Percentiles rank a stretch among this genome's conserved stretches.
Evolutionary conservation across 2,329 filamentous ascomycete species (phyloP).

Genomic region (Colletotrichum paranaense): DNA sequence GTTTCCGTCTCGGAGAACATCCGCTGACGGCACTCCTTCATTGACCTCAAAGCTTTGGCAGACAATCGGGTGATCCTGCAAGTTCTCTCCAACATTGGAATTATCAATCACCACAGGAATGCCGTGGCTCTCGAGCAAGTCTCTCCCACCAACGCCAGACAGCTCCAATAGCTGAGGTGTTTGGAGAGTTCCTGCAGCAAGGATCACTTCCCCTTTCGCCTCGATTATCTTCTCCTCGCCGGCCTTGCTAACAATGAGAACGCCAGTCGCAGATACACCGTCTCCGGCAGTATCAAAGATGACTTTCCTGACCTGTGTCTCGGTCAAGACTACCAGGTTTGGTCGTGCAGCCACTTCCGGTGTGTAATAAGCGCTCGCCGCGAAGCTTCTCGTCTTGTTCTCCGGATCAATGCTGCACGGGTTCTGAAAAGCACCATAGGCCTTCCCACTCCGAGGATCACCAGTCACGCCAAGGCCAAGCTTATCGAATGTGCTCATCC

Average conservation of each 20-base stretch:
- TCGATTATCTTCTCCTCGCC: constrained; percentile 30
- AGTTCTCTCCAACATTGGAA: constrained; percentile 51
- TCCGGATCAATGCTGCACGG: constrained; percentile 44
- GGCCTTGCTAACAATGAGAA: constrained; percentile 14
- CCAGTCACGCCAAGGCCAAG: constrained; percentile 46
- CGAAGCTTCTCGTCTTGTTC: constrained; percentile 46
- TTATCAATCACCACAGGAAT: constrained; percentile 46
- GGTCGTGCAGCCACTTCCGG: constrained; percentile 21
- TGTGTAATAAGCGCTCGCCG: constrained; percentile 48
- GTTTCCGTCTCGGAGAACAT: constrained; percentile 48
- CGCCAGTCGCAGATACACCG: neutral
- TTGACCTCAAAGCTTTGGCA: constrained; percentile 53
- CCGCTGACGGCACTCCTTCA: constrained; percentile 49
- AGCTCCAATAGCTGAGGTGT: constrained; percentile 55
- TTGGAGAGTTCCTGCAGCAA: constrained; percentile 54
- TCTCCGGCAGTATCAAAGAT: neutral
- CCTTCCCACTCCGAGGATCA: constrained; percentile 46
- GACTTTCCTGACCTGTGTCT: constrained; percentile 25
- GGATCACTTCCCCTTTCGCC: constrained; percentile 52
- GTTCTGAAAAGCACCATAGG: constrained; percentile 47
- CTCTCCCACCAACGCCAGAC: constrained; percentile 51
- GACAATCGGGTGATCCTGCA: constrained; percentile 54
- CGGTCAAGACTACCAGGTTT: constrained; percentile 41
- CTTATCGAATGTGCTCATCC: constrained; percentile 49
- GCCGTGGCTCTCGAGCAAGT: constrained; percentile 44